Conservation (phyloP, 306 rosid genomes). For the Fagus sylvatica region DNA sequence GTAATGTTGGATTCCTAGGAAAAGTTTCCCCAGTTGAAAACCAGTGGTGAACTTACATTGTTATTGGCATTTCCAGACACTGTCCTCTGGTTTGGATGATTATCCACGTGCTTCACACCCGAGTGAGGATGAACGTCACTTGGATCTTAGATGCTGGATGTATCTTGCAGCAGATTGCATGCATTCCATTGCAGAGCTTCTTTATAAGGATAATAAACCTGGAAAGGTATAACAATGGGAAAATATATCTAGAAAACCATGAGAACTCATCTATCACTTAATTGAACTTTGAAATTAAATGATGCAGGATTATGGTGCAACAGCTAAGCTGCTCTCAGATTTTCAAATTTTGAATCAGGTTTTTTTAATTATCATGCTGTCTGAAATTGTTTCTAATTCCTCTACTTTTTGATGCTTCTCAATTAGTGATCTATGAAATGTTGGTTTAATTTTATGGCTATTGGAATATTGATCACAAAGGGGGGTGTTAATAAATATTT, state of each 20-base stretch:
- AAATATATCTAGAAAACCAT: neutral
- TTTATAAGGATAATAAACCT: conserved; percentile 46
- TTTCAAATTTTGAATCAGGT: conserved; percentile 84
- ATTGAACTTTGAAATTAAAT: conserved; percentile 26
- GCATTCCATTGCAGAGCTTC: conserved; percentile 65
- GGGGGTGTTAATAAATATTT: neutral
- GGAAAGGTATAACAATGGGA: conserved; percentile 57
- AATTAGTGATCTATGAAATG: conserved; percentile 8
- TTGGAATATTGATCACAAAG: neutral
- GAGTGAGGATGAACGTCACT: conserved; percentile 75
- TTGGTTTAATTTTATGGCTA: neutral
- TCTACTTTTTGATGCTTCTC: conserved; percentile 21
- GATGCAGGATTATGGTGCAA: conserved; percentile 67
- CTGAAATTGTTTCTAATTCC: conserved; percentile 16
- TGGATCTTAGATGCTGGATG: conserved; percentile 99
- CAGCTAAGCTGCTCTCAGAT: conserved; percentile 65
- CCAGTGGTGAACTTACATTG: conserved; percentile 23
- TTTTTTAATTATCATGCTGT: conserved; percentile 19
- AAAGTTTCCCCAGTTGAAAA: conserved; percentile 18
- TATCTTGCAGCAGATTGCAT: conserved; percentile 89
- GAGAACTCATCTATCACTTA: conserved; percentile 7
- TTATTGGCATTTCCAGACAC: conserved; percentile 57
- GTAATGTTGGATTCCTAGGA: conserved; percentile 18
- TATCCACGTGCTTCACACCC: conserved; percentile 99
- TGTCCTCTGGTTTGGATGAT: conserved; percentile 94